phyloP scores from a whole-genome alignment of 352 stramenopile species.

The Thalassiosira livingstoniorum region DNA sequence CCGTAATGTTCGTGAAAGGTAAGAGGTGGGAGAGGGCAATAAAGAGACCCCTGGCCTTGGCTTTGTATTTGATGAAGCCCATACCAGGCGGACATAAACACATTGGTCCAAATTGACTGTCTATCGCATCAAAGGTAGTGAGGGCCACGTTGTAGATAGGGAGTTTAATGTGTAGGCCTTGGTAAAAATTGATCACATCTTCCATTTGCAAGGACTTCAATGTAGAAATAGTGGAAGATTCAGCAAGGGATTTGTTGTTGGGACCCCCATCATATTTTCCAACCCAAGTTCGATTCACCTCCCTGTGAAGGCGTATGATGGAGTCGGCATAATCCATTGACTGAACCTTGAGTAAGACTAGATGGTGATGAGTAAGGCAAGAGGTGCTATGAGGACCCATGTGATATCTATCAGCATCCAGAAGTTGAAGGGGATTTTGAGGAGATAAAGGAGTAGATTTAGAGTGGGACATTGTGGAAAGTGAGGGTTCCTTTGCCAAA shows the following conservation, averaged over 20 bases:
- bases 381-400: no score
- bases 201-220: neutral
- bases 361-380: no score
- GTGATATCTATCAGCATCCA: no score
- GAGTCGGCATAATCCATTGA: no score
- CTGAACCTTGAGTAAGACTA: no score
- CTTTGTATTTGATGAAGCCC: neutral
- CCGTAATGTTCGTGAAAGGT: neutral
- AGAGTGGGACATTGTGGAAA: no score
- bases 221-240: neutral
- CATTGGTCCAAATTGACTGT: neutral
- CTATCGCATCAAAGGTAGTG: constrained; percentile 1
- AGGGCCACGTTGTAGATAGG: neutral
- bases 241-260: neutral
- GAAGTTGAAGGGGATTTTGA: no score
- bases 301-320: no score
- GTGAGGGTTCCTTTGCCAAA: no score
- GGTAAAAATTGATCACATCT: neutral
- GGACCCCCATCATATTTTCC: neutral
- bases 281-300: no score
- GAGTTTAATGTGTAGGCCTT: neutral
- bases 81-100: neutral
- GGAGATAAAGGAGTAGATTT: no score
- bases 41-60: neutral
- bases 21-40: neutral